Evolutionary conservation across 2,329 filamentous ascomycete species (phyloP), one percentile per base, ranked within the genome.

Genomic region (Arthrobotrys pseudoclavata): DNA sequence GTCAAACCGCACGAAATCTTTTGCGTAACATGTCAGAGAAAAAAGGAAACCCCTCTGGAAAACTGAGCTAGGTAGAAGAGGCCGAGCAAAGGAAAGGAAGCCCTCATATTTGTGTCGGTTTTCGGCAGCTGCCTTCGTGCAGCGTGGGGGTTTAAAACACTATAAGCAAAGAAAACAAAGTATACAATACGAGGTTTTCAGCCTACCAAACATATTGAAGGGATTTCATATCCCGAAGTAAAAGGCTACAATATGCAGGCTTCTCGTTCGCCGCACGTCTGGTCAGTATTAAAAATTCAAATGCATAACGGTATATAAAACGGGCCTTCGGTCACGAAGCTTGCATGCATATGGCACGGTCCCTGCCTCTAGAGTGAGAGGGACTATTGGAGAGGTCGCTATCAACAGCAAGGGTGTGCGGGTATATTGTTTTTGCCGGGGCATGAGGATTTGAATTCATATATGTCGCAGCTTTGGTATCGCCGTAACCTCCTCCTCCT

Each of bases 11-110:
- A 71, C 62, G 68, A 71, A 71, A 71, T 66, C 47, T 72, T 72
- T 72, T 72, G 69, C 69, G 69, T 66, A 72, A 72, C 69, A 72
- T 72, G 69, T 72, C 69, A 72, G 57, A 71, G 26, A 15, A 60
- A 60, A 60, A 42, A 42, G 13, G 50, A 31, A 53, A 53, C 24
- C 24, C 34, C 34, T 60, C 31, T 60, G 34, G 31, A 42, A 60
- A 60, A 24, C 34, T 60, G 55, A 60, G 20, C 55, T 60, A 42
- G 55, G 55, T 60, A 15, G 55, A 57, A 64, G 34, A 60, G 50
- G 26, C 47, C 47, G 47, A 64, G 60, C 47, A 29, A 60, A 34
- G 42, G 29, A 52, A 71, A 70, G 45, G 50, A 64, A 64, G 48
- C 45, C 45, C 55, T 24, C 34, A n/a, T 60, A 34, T 42, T 34